phyloP scores from a whole-genome alignment of 192 early-diverging fungal species.

The Nowakowskiella sp. region DNA sequence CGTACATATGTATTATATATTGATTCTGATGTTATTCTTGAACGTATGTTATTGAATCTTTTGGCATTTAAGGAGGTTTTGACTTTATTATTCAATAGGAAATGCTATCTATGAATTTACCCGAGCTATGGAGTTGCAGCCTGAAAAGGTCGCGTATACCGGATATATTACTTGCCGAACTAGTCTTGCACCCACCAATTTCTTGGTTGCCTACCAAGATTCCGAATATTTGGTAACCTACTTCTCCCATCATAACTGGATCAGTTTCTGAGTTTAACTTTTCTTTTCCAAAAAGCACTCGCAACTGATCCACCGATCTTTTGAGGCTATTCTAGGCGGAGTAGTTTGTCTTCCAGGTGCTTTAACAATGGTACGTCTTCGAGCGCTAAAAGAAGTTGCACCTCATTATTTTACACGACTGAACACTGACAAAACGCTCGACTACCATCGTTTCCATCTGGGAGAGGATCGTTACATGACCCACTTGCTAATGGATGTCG shows the following conservation, averaged over 20 bases:
- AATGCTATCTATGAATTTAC: slow-evolving; percentile 30
- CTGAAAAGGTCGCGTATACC: slow-evolving; percentile 19
- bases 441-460: slow-evolving; percentile 33
- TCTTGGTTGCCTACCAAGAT: slow-evolving; percentile 31
- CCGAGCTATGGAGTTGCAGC: slow-evolving; percentile 20
- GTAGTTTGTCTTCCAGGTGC: slow-evolving; percentile 36
- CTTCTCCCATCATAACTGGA: background rate
- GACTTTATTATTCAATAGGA: slow-evolving; percentile 29
- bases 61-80: too few relatives aligned
- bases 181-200: slow-evolving; percentile 10
- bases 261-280: too few relatives aligned
- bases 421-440: slow-evolving; percentile 21
- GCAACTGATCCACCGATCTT: slow-evolving; percentile 25
- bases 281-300: too few relatives aligned
- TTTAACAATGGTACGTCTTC: slow-evolving; percentile 30
- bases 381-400: background rate
- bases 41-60: slow-evolving; percentile 6
- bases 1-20: background rate
- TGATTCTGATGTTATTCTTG: background rate
- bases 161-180: slow-evolving; percentile 29
- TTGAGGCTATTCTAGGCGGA: slow-evolving; percentile 30
- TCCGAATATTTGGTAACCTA: slow-evolving; percentile 28
- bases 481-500: slow-evolving; percentile 34
- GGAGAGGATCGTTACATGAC: slow-evolving; percentile 47
- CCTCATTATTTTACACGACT: slow-evolving; percentile 15